Percentiles rank a stretch among this genome's conserved stretches.
Evolutionary conservation across 2,329 filamentous ascomycete species (phyloP).

Genomic region (Fusarium austroafricanum): DNA sequence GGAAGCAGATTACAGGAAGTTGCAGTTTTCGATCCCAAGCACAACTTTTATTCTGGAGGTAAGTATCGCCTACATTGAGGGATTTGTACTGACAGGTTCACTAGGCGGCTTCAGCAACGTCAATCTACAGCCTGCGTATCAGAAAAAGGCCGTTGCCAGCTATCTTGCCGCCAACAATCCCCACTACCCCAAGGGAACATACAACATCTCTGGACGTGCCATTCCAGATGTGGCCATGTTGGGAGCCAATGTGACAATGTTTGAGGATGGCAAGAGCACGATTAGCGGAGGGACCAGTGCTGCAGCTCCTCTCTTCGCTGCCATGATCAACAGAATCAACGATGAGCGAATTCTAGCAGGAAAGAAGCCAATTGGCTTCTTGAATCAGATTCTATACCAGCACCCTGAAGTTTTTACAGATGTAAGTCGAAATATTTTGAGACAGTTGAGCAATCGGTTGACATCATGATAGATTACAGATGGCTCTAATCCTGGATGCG

Average conservation of each 20-base stretch:
- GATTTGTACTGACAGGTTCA: not conserved
- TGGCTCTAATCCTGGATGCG: conserved; percentile 1
- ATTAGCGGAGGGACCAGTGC: conserved; percentile 6
- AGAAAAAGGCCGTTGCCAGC: not conserved
- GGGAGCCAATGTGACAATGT: not conserved
- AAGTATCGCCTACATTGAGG: accelerated
- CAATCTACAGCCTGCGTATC: not conserved
- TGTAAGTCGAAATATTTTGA: not conserved
- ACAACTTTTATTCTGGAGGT: conserved; percentile 13
- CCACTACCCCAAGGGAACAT: conserved; percentile 9
- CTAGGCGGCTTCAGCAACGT: conserved; percentile 1
- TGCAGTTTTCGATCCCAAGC: conserved; percentile 4
- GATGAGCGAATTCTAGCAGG: not conserved
- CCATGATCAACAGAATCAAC: conserved; percentile 1
- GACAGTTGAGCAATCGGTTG: not conserved
- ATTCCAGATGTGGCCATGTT: not conserved
- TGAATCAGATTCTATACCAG: conserved; percentile 8
- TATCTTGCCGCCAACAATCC: not conserved
- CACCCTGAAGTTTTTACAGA: conserved; percentile 3
- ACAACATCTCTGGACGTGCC: not conserved
- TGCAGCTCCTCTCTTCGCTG: not conserved
- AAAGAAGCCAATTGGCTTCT: not conserved
- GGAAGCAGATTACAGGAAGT: not conserved
- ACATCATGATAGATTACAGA: not conserved
- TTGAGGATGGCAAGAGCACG: not conserved